Conservation (phyloP, 176 grass and related monocot species). For the Phragmites australis region DNA sequence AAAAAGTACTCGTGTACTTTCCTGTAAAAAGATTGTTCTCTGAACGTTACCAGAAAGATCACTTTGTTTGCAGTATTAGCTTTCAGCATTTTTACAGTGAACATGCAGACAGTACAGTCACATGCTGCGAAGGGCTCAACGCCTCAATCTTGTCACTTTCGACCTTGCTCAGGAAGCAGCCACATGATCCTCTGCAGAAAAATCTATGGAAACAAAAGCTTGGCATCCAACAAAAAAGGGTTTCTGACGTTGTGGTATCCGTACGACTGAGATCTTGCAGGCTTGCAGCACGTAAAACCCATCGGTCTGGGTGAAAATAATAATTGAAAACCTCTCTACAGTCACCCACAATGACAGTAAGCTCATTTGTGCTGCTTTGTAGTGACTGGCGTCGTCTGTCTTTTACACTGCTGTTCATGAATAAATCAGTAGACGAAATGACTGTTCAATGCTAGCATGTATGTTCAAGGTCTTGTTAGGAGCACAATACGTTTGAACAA, state of each 20-base stretch:
- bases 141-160: conserved; percentile 44
- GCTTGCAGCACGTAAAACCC: not conserved
- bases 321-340: not conserved
- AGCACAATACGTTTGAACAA: not conserved
- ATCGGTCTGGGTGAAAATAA: not conserved
- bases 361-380: not conserved
- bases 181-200: conserved; percentile 5
- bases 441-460: not conserved
- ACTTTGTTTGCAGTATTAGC: not conserved
- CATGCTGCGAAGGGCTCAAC: conserved; percentile 8
- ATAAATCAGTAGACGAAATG: not conserved
- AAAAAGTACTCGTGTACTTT: not conserved
- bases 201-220: not conserved
- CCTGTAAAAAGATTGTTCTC: conserved; percentile 27
- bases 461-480: not conserved
- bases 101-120: conserved; percentile 30
- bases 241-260: not conserved
- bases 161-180: not conserved
- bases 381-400: not conserved
- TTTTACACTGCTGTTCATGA: not conserved
- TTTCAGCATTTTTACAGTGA: conserved; percentile 1
- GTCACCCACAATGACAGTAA: not conserved
- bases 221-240: not conserved
- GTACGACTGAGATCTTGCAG: conserved; percentile 1
- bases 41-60: not conserved